Conservation (phyloP, 768 basidiomycete species). For the Russula brevipes region DNA sequence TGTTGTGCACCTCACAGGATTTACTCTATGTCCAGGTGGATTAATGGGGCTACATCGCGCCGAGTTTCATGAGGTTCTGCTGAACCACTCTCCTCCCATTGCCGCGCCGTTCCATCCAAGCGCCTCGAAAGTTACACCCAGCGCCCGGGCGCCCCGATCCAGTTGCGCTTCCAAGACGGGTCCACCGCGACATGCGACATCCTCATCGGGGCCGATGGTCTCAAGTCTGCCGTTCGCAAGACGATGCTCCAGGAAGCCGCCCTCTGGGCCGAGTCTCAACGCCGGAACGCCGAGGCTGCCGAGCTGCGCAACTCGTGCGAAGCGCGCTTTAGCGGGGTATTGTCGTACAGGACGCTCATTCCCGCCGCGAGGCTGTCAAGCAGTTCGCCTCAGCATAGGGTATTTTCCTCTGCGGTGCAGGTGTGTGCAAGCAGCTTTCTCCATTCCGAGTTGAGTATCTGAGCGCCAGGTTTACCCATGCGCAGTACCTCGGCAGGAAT, state of each 20-base stretch:
- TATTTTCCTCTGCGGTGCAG: slow-evolving; percentile 44
- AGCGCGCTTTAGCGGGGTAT: slow-evolving; percentile 54
- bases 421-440: slow-evolving; percentile 32
- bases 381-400: slow-evolving; percentile 44
- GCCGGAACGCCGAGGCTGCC: slow-evolving; percentile 37
- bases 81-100: slow-evolving; percentile 43
- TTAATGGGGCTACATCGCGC: slow-evolving; percentile 51
- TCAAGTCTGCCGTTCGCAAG: slow-evolving; percentile 48
- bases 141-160: slow-evolving; percentile 35
- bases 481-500: slow-evolving; percentile 50
- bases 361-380: slow-evolving; percentile 43
- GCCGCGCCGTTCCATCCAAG: slow-evolving; percentile 49
- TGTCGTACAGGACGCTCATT: slow-evolving; percentile 58
- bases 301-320: slow-evolving; percentile 39
- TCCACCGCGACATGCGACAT: slow-evolving; percentile 55
- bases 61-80: slow-evolving; percentile 58
- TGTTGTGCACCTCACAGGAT: neutral
- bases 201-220: slow-evolving; percentile 64
- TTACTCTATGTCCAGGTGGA: slow-evolving; percentile 26
- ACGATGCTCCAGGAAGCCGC: slow-evolving; percentile 34
- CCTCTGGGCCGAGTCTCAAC: slow-evolving; percentile 35
- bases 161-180: slow-evolving; percentile 58
- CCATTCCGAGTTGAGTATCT: neutral
- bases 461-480: neutral
- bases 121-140: slow-evolving; percentile 55